Percentiles rank a stretch among this genome's conserved stretches.
Evolutionary conservation across 2,329 filamentous ascomycete species (phyloP).

Genomic region (Pezicula radicicola): DNA sequence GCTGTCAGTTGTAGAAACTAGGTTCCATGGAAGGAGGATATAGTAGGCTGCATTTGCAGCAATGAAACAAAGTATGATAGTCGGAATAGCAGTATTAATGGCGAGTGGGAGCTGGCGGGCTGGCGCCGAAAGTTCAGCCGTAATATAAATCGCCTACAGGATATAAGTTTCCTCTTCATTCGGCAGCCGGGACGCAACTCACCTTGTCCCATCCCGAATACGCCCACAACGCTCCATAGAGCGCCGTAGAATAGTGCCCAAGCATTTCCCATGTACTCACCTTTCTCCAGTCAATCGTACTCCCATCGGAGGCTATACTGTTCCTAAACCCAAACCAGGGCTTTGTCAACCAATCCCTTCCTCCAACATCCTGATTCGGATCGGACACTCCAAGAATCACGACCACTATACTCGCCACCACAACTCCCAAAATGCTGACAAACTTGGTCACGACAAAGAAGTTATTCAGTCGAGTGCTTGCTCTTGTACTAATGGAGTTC

Average conservation of each 20-base stretch:
- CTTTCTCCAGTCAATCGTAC: conserved; percentile 43
- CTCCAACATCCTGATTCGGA: conserved; percentile 35
- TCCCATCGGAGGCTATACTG: conserved; percentile 47
- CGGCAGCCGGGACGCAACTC: conserved; percentile 15
- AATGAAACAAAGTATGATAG: conserved; percentile 57
- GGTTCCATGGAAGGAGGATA: conserved; percentile 56
- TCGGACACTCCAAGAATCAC: conserved; percentile 36
- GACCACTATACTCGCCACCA: conserved; percentile 46
- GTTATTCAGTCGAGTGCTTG: conserved; percentile 51
- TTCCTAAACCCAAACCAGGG: conserved; percentile 53
- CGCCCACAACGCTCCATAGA: conserved; percentile 62
- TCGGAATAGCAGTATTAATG: conserved; percentile 58
- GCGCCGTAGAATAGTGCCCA: conserved; percentile 56
- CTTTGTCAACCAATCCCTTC: conserved; percentile 48
- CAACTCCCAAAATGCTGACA: conserved; percentile 42
- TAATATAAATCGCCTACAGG: conserved; percentile 51
- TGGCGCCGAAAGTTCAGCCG: conserved; percentile 48
- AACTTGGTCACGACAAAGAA: conserved; percentile 56
- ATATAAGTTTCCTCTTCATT: conserved; percentile 5
- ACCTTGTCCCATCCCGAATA: conserved; percentile 68
- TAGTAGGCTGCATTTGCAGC: conserved; percentile 61
- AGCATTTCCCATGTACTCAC: conserved; percentile 55
- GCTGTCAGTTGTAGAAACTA: conserved; percentile 56
- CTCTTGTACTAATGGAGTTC: conserved; percentile 54
- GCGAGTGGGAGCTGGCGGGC: conserved; percentile 55